phyloP scores from a whole-genome alignment of 345 rosid genomes.

The Populus deltoides region DNA sequence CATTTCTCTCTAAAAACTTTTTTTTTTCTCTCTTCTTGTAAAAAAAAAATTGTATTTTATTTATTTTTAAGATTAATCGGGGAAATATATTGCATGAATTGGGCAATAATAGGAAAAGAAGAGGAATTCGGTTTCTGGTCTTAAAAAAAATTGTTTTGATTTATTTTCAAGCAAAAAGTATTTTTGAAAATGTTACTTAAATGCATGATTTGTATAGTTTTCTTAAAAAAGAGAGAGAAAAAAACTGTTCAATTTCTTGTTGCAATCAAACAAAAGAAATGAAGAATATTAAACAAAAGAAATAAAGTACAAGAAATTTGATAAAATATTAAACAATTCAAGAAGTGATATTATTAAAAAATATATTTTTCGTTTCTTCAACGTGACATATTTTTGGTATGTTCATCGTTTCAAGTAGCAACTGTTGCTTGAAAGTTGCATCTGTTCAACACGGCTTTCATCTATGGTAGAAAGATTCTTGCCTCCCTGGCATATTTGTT shows the following conservation, averaged over 20 bases:
- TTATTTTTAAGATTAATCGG: background rate
- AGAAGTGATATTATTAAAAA: no score
- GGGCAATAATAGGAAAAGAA: background rate
- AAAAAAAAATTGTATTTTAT: background rate
- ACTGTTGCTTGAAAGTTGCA: background rate
- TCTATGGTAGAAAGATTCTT: background rate
- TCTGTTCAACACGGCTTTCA: background rate
- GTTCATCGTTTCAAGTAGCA: background rate
- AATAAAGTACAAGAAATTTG: no score
- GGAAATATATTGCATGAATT: background rate
- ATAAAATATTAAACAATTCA: no score
- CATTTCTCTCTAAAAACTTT: background rate
- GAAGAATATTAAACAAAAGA: no score
- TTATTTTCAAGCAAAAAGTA: no score
- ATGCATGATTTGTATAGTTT: no score
- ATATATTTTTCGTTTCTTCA: background rate
- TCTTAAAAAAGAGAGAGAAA: no score
- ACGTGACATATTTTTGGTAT: background rate
- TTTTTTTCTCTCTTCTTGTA: background rate
- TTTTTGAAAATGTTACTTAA: no score
- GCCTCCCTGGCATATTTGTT: background rate
- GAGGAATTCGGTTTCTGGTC: no score
- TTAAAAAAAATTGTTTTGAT: no score
- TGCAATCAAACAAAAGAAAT: no score
- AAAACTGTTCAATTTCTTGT: no score